phyloP scores from a whole-genome alignment of 176 grass and related monocot species.

The Carex scoparia region DNA sequence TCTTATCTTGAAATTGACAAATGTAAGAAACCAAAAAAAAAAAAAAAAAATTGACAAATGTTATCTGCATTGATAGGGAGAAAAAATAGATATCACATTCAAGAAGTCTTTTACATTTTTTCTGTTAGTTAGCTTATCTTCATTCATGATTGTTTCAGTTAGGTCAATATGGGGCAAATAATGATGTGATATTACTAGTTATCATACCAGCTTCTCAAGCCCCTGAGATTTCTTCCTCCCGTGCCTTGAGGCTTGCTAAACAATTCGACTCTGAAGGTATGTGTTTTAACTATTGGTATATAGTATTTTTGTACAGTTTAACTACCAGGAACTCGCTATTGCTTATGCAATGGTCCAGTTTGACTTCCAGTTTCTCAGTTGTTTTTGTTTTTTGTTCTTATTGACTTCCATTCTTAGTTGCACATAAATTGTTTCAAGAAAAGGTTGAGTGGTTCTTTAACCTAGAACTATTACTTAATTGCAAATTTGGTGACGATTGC shows the following conservation, averaged over 20 bases:
- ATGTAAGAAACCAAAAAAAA: too few species aligned
- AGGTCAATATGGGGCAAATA: constrained; percentile 75
- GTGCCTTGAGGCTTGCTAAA: constrained; percentile 80
- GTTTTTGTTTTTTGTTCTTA: constrained; percentile 22
- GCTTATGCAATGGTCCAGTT: neutral
- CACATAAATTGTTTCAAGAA: neutral
- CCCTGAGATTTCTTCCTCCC: constrained; percentile 83
- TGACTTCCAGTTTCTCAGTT: constrained; percentile 4
- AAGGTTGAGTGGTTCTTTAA: neutral
- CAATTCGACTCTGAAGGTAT: constrained; percentile 91
- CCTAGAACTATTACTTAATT: neutral
- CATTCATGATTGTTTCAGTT: constrained; percentile 55
- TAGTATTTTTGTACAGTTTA: neutral
- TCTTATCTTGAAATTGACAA: neutral
- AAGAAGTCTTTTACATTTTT: neutral
- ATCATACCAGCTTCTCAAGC: constrained; percentile 92
- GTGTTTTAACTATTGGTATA: constrained; percentile 8
- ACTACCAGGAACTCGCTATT: neutral
- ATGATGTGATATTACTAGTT: constrained; percentile 90
- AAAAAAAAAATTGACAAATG: neutral
- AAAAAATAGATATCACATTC: neutral
- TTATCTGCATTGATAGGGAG: neutral
- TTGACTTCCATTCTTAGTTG: neutral
- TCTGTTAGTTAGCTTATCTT: neutral
- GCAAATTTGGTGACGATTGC: neutral